Conservation (phyloP, 148 eudicot genomes). For the Drosera capensis region DNA sequence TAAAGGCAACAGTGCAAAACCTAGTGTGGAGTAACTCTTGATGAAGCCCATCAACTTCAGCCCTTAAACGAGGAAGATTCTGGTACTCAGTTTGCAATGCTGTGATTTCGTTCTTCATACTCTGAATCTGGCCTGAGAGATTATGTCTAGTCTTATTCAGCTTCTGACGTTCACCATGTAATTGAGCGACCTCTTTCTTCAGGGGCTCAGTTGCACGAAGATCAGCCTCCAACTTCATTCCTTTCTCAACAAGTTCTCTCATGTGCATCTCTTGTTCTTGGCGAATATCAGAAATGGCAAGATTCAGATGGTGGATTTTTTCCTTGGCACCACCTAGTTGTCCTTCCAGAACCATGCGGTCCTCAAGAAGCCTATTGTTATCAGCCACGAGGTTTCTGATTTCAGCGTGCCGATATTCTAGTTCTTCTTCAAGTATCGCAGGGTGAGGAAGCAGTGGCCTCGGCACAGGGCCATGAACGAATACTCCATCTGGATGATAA, state of each 20-base stretch:
- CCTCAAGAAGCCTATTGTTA: constrained; percentile 52
- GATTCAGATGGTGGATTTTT: constrained; percentile 56
- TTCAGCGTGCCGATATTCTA: constrained; percentile 60
- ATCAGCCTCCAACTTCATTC: constrained; percentile 65
- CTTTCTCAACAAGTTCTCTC: constrained; percentile 51
- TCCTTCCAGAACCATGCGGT: constrained; percentile 58
- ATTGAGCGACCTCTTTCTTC: constrained; percentile 47
- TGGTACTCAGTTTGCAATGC: constrained; percentile 47
- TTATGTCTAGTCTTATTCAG: constrained; percentile 38
- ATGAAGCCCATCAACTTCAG: constrained; percentile 51
- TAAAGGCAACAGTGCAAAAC: constrained; percentile 17
- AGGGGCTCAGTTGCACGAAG: constrained; percentile 51
- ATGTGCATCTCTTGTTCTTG: constrained; percentile 41
- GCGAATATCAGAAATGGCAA: constrained; percentile 40
- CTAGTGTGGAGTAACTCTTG: constrained; percentile 71
- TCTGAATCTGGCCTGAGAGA: constrained; percentile 50
- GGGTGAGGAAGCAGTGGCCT: constrained; percentile 52
- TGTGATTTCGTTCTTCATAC: constrained; percentile 40
- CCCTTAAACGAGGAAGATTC: constrained; percentile 42
- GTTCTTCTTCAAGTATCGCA: constrained; percentile 63
- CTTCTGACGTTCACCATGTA: constrained; percentile 59
- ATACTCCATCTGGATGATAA: no score
- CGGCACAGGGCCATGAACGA: no score
- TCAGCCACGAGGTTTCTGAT: constrained; percentile 52
- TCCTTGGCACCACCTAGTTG: constrained; percentile 55